Conservation (phyloP, 768 basidiomycete species). For the Glaciozyma martinii region DNA sequence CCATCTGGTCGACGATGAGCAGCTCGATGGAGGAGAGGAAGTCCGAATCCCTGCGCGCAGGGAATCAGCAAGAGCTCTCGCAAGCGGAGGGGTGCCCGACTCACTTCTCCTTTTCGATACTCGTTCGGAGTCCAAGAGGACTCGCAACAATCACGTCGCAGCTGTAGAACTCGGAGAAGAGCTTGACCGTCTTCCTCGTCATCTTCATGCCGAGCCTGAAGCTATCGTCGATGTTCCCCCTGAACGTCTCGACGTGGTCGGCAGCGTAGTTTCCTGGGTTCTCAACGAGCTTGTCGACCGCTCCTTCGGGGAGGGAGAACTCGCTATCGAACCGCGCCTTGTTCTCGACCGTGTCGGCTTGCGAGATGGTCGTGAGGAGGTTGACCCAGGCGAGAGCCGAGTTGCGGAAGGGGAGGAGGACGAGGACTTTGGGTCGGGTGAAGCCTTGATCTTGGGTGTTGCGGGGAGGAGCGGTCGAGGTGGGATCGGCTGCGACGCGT, state of each 20-base stretch:
- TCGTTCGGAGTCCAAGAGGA: slow-evolving; percentile 79
- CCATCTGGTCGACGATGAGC: slow-evolving; percentile 81
- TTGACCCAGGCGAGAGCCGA: slow-evolving; percentile 75
- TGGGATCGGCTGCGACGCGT: slow-evolving; percentile 53
- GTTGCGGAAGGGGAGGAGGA: slow-evolving; percentile 88
- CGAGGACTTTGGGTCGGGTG: slow-evolving; percentile 84
- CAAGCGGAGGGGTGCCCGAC: slow-evolving; percentile 34
- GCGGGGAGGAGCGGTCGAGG: slow-evolving; percentile 44
- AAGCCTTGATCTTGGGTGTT: slow-evolving; percentile 89
- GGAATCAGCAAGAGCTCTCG: background rate
- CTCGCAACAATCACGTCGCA: slow-evolving; percentile 89
- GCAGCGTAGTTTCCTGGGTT: slow-evolving; percentile 64
- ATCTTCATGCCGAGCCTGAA: slow-evolving; percentile 88
- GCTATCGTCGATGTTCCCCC: slow-evolving; percentile 93
- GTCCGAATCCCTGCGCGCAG: slow-evolving; percentile 62
- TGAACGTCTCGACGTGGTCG: slow-evolving; percentile 88
- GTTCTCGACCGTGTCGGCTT: slow-evolving; percentile 50
- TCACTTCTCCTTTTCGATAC: slow-evolving; percentile 88
- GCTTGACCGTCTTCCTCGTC: slow-evolving; percentile 80
- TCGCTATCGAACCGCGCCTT: slow-evolving; percentile 69
- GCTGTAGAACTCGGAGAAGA: slow-evolving; percentile 82
- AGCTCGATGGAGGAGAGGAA: slow-evolving; percentile 90
- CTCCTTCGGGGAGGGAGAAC: slow-evolving; percentile 70
- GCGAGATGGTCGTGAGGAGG: slow-evolving; percentile 53
- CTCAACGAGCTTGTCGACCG: slow-evolving; percentile 64